Percentiles rank a stretch among this genome's conserved stretches.
Conservation (phyloP, 2,329 filamentous ascomycete species). For the Incumbomyces lentus region DNA sequence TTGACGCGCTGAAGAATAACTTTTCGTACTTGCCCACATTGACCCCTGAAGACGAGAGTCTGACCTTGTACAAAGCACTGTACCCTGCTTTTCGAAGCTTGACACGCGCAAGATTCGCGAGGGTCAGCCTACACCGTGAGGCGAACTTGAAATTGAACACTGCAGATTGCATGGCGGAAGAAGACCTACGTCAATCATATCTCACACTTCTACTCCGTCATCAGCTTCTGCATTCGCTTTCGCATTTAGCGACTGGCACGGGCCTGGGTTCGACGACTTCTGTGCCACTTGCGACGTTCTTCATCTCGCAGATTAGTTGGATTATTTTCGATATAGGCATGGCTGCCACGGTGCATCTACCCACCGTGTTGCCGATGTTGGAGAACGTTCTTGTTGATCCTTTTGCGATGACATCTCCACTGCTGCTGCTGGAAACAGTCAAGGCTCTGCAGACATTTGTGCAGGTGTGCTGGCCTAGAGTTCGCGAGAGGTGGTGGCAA, state of each 20-base stretch:
- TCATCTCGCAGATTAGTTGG: constrained; percentile 24
- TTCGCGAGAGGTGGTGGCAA: constrained; percentile 47
- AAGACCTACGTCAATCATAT: constrained; percentile 30
- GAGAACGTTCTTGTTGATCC: constrained; percentile 57
- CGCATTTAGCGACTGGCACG: constrained; percentile 33
- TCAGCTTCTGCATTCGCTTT: constrained; percentile 34
- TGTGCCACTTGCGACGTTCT: constrained; percentile 39
- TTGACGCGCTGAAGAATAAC: constrained; percentile 45
- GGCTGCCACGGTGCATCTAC: constrained; percentile 30
- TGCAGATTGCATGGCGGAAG: constrained; percentile 15
- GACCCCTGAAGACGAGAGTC: constrained; percentile 62
- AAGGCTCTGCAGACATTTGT: constrained; percentile 49
- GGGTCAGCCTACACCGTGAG: constrained; percentile 5
- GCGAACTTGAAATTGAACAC: too few species aligned
- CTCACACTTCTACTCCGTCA: constrained; percentile 37
- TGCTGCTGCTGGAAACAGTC: constrained; percentile 44
- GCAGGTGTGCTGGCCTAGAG: constrained; percentile 57
- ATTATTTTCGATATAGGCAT: constrained; percentile 27
- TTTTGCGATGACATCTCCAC: constrained; percentile 48
- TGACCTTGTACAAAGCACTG: constrained; percentile 51
- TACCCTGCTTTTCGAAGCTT: constrained; percentile 59
- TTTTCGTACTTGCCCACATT: constrained; percentile 68
- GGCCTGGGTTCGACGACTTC: constrained; percentile 34
- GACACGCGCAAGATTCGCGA: constrained; percentile 29
- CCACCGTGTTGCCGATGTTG: constrained; percentile 59